Conservation (phyloP, 768 basidiomycete genomes). For the Boletus edulis region DNA sequence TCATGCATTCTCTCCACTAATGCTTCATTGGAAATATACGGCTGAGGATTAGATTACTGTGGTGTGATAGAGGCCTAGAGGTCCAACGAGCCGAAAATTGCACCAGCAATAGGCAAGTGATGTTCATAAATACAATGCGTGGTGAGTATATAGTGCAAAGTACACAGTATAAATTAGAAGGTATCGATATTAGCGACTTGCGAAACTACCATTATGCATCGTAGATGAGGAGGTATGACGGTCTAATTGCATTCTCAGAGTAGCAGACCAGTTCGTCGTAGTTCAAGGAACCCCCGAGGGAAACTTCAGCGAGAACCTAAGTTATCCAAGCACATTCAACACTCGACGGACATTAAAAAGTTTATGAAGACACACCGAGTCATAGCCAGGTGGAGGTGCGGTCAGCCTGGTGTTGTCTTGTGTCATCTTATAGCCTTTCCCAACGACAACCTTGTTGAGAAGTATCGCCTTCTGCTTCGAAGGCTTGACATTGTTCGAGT, state of each 20-base stretch:
- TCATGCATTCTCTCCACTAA: constrained; percentile 5
- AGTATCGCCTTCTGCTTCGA: constrained; percentile 62
- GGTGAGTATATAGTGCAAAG: neutral
- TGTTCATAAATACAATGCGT: neutral
- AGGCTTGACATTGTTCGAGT: constrained; percentile 56
- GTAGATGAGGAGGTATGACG: constrained; percentile 70
- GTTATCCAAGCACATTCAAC: neutral
- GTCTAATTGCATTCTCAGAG: constrained; percentile 66
- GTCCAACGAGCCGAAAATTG: neutral
- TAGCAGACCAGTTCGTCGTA: constrained; percentile 74
- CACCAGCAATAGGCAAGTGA: constrained; percentile 8
- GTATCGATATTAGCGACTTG: neutral
- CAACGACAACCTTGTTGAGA: constrained; percentile 73
- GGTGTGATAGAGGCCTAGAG: neutral
- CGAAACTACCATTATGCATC: constrained; percentile 36
- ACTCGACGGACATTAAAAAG: neutral
- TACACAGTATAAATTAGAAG: constrained; percentile 6
- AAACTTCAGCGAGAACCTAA: constrained; percentile 63
- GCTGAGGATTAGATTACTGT: neutral
- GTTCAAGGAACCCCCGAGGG: constrained; percentile 59
- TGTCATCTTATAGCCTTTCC: constrained; percentile 64
- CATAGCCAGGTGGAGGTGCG: constrained; percentile 59
- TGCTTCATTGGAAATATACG: neutral
- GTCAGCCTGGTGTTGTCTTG: constrained; percentile 55
- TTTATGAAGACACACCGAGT: constrained; percentile 48